Base-by-base conservation (phyloP, 805 yeast genomes). In the Ogataea corticis region DNA sequence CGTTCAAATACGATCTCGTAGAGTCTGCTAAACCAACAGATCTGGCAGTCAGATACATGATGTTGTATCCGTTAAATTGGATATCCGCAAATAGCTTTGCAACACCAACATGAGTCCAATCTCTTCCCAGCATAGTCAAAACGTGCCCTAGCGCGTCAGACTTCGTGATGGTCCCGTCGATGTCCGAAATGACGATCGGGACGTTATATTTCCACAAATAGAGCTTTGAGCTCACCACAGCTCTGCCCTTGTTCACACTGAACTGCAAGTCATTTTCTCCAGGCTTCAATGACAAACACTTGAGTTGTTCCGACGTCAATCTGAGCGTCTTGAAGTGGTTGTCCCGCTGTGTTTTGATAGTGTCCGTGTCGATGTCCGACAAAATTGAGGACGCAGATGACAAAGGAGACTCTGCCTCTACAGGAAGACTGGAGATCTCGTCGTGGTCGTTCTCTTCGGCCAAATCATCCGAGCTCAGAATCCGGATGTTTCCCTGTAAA, bases 141-240 rank as follows among this genome's bases (percentile, higher is more conserved):
- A 94, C 92, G 66, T 94, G 99, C 2, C 99, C 99, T 58, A 94
- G 71, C 0, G 99, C 99, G 69, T 94, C 99, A 0, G 97, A 90
- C 66, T 90, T 91, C 14, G 99, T 94, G 54, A 94, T 94, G 1
- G 99, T 94, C 14, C 99, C 99, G 65, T 94, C 99, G 47, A 94
- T 94, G 68, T 94, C 99, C 7, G 97, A 88, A 19, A 94, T 92
- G 6, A 94, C 99, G 33, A 94, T 86, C 1, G 98, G 97, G 0
- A 85, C 83, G 46, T 81, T 75, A 54, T 83, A 75, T 52, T 82
- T 81, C 99, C 99, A 94, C 33, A 88, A 74, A 59, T 75, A 92
- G 43, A 94, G 71, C 54, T 85, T 80, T 0, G 96, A 82, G 10
- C 70, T 72, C 10, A 92, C 79, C 27, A 82, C 72, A 1, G 97